Base-by-base conservation (phyloP, 1,284 basidiomycete species). In the Amylostereum areolatum region DNA sequence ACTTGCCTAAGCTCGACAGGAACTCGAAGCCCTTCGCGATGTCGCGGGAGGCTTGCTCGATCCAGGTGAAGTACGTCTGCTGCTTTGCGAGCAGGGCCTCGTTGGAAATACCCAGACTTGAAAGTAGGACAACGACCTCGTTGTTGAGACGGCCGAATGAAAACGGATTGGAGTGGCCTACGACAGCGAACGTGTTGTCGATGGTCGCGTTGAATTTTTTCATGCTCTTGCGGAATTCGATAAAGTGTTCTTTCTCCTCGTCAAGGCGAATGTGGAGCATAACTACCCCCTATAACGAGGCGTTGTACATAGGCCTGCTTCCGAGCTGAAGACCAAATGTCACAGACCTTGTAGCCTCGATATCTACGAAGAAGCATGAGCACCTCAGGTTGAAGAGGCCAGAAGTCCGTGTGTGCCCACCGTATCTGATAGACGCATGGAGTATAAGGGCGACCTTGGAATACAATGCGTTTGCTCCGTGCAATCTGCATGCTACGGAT, bases 71-170 rank as follows among this genome's bases (percentile, higher is more conserved):
- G 56, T 84, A 84, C 32, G 68, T 65, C n/a, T 71, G 57, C 58
- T 83, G 82, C 56, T 81, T 83, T 0, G 62, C 62, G 4, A 79
- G 57, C 3, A 85, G 58, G 12, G 68, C 73, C 45, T 81, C 78
- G 44, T 74, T 71, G 0, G 76, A 67, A 43, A 84, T 67, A 0
- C 81, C 82, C 2, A 85, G 74, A 50, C 79, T 79, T 3, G 79
- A 76, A 4, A 85, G 68, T 5, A 85, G 74, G 25, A 80, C 77
- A 10, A 84, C 77, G 55, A 84, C 75, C 50, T 83, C 83, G 61
- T 83, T 83, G 59, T 85, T 85, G 27, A 85, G 67, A 8, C 81
- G 72, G 1, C 77, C 80, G 57, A 81, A 85, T 0, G 77, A 66
- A 48, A 80, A 83, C 1, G 81, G 83, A 40, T 68, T 72, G 1